Evolutionary conservation across 345 rosid genomes (phyloP), one percentile per base, ranked within the genome.

Genomic region (Erucastrum elatum): DNA sequence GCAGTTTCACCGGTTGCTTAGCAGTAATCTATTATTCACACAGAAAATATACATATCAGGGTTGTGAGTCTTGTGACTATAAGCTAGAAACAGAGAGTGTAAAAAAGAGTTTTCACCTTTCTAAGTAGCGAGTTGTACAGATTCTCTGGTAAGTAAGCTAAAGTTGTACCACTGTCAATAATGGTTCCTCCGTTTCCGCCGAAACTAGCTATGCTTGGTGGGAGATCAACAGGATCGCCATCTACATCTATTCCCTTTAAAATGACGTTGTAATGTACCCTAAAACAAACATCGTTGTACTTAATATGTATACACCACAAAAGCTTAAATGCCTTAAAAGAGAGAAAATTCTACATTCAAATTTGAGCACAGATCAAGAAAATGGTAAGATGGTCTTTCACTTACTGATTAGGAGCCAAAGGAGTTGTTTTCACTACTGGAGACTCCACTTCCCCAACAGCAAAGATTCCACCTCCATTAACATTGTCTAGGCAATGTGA

Each of bases 131-230:
- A 41, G 21, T 83, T 82, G 82, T 88, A 91, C 31, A 92, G 77
- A 27, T 35, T 68, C 2, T 70, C 56, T 3, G 98, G 98, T 77
- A 94, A 86, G 86, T 92, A 94, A 46, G 96, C 90, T 88, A 94
- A 86, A 66, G 98, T 92, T 60, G 98, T 92, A 72, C 98, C 98
- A 77, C 98, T 94, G 82, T 94, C 98, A 29, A 94, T 76, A 70
- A 94, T 91, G 26, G 98, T 85, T 82, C 90, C 94, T 69, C 74
- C 91, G 30, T 39, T 74, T 11, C 81, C 86, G 30, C 88, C 87
- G 15, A 65, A 0, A 74, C 39, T 74, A 63, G 75, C 29, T 63
- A 74, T 7, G 79, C 81, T 83, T 77, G 91, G 77, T 77, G 92
- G 87, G 77, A 94, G 85, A 7, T 88, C 82, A 77, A 92, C 63